Conservation (phyloP, 331 rosid species). For the Pyracantha coccinea region DNA sequence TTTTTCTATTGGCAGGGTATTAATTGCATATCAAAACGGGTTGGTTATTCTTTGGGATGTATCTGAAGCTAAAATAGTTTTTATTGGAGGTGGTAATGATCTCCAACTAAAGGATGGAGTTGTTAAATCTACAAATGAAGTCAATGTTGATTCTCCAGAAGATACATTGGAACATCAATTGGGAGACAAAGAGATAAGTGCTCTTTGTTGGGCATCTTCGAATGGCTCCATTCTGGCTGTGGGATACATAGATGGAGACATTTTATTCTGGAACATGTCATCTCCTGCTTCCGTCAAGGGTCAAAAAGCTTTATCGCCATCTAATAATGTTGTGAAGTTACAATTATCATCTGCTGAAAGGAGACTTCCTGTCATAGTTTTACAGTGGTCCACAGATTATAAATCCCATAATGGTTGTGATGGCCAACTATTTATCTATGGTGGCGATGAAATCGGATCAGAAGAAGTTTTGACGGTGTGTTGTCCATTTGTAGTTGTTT, state of each 20-base stretch:
- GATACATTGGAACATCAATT: slow-evolving; percentile 40
- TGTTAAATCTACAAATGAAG: slow-evolving; percentile 37
- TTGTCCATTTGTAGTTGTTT: slow-evolving; percentile 8
- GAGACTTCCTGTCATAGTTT: slow-evolving; percentile 83
- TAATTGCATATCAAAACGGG: slow-evolving; percentile 85
- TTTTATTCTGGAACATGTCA: slow-evolving; percentile 78
- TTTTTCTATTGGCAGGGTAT: slow-evolving; percentile 32
- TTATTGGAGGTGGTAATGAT: slow-evolving; percentile 88
- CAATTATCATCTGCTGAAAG: slow-evolving; percentile 73
- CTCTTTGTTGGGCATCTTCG: slow-evolving; percentile 96
- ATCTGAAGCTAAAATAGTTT: slow-evolving; percentile 52
- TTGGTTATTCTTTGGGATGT: slow-evolving; percentile 80
- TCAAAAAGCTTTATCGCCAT: slow-evolving; percentile 31
- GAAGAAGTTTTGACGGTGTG: slow-evolving; percentile 97
- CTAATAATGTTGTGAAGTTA: slow-evolving; percentile 67
- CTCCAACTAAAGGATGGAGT: slow-evolving; percentile 64
- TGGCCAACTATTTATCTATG: slow-evolving; percentile 89
- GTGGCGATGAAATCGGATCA: slow-evolving; percentile 95
- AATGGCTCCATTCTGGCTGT: slow-evolving; percentile 83
- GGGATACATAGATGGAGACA: slow-evolving; percentile 93
- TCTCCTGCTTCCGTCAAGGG: slow-evolving; percentile 45
- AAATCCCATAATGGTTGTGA: slow-evolving; percentile 50
- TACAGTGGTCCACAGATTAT: slow-evolving; percentile 64
- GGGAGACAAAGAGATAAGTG: slow-evolving; percentile 93
- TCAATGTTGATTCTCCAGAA: slow-evolving; percentile 19